Evolutionary conservation across 208 protist genomes (phyloP).

Genomic region (Wallacemonas sp.): DNA sequence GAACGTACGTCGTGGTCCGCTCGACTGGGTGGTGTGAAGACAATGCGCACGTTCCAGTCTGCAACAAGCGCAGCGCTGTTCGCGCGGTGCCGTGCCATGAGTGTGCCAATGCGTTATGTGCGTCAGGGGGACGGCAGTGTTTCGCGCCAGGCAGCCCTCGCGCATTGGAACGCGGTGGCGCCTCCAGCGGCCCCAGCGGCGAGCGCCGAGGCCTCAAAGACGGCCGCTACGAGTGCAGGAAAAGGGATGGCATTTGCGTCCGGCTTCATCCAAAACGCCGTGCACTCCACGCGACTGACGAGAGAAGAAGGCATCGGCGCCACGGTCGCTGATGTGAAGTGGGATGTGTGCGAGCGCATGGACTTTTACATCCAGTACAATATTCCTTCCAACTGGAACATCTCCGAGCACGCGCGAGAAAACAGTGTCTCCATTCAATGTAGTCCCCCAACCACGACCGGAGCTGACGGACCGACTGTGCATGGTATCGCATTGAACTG

Average conservation of each 20-base stretch:
- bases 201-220: too few species aligned
- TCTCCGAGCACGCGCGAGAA: conserved; percentile 61
- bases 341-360: conserved; percentile 77
- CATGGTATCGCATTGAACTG: conserved; percentile 82
- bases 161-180: conserved; percentile 43
- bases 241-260: conserved; percentile 81
- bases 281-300: conserved; percentile 1
- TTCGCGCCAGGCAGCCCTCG: conserved; percentile 42
- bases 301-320: conserved; percentile 17
- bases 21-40: background rate
- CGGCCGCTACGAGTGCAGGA: conserved; percentile 12
- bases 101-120: conserved; percentile 2
- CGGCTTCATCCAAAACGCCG: conserved; percentile 27
- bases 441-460: conserved; percentile 37
- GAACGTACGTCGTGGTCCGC: too few species aligned
- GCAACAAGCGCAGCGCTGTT: background rate
- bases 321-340: conserved; percentile 58
- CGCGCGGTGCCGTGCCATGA: conserved; percentile 3
- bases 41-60: background rate
- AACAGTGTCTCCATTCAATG: conserved; percentile 81
- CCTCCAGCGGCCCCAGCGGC: background rate
- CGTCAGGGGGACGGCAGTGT: conserved; percentile 4
- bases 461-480: conserved; percentile 26
- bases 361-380: conserved; percentile 85
- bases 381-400: conserved; percentile 62